Percentiles rank a stretch among this genome's conserved stretches.
Evolutionary conservation across 2,329 filamentous ascomycete species (phyloP).

Genomic region (Alternaria gansuensis): DNA sequence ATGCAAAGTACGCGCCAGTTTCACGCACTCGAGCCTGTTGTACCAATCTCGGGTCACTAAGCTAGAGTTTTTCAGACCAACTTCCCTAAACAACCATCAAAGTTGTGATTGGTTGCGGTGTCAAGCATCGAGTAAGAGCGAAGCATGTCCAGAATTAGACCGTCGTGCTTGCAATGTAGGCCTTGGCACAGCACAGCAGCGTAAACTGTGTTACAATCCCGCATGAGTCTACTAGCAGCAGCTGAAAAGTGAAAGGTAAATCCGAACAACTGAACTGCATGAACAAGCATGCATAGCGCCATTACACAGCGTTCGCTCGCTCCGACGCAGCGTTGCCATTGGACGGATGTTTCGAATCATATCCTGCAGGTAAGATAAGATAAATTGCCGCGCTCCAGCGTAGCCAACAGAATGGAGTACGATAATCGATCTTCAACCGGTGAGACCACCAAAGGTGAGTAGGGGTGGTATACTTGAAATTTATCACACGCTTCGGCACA

Average conservation of each 20-base stretch:
- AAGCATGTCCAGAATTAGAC: background rate
- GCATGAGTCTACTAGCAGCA: background rate
- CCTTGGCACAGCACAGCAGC: background rate
- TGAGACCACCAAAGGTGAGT: background rate
- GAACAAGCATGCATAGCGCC: conserved; percentile 31
- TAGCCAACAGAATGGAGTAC: conserved; percentile 2
- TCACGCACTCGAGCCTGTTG: background rate
- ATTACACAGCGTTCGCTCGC: conserved; percentile 18
- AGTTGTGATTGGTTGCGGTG: background rate
- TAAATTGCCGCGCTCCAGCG: conserved; percentile 18
- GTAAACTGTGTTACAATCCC: background rate
- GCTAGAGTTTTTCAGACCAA: background rate
- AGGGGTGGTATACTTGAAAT: background rate
- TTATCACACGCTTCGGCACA: background rate
- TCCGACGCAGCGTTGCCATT: conserved; percentile 24
- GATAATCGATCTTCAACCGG: background rate
- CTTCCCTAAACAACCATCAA: background rate
- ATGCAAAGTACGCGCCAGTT: background rate
- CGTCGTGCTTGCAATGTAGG: background rate
- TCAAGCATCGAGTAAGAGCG: background rate
- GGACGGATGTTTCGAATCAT: conserved; percentile 43
- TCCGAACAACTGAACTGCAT: conserved; percentile 16
- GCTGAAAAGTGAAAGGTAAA: background rate
- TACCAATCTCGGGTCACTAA: background rate
- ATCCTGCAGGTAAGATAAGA: conserved; percentile 30